phyloP scores from a whole-genome alignment of 371 early-diverging fungal genomes.

The Rhizoclosmatium hyalinum region DNA sequence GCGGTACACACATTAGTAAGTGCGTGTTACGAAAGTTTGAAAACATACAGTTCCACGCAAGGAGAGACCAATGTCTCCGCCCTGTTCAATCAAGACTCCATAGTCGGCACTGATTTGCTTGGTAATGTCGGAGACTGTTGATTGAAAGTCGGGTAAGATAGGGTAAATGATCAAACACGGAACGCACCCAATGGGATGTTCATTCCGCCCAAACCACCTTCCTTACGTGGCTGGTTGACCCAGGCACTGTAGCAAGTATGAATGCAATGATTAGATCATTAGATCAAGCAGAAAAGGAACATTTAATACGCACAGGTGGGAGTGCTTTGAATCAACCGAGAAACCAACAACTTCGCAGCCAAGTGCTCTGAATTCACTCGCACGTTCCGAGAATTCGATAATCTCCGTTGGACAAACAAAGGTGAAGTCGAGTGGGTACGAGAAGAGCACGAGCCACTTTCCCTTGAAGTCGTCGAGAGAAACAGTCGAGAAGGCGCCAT shows the following conservation, averaged over 20 bases:
- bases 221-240: slow-evolving; percentile 76
- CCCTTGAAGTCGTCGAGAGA: slow-evolving; percentile 79
- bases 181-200: slow-evolving; percentile 70
- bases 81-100: slow-evolving; percentile 71
- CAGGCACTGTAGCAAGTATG: slow-evolving; percentile 59
- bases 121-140: slow-evolving; percentile 78
- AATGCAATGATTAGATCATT: slow-evolving; percentile 37
- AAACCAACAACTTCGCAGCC: slow-evolving; percentile 57
- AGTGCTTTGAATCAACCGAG: slow-evolving; percentile 33
- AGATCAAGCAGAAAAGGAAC: not conserved
- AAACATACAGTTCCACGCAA: slow-evolving; percentile 45
- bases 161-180: slow-evolving; percentile 12
- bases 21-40: no score
- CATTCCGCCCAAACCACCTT: slow-evolving; percentile 94
- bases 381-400: slow-evolving; percentile 65
- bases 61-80: slow-evolving; percentile 53
- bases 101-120: slow-evolving; percentile 79
- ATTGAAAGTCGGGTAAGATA: slow-evolving; percentile 42
- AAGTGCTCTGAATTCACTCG: slow-evolving; percentile 79
- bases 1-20: no score
- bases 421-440: slow-evolving; percentile 36
- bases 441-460: slow-evolving; percentile 45
- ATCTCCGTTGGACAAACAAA: slow-evolving; percentile 41
- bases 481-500: slow-evolving; percentile 59
- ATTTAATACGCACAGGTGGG: not conserved